Evolutionary conservation across 2,329 filamentous ascomycete species (phyloP).

Genomic region (Aspergillus puulaauensis): DNA sequence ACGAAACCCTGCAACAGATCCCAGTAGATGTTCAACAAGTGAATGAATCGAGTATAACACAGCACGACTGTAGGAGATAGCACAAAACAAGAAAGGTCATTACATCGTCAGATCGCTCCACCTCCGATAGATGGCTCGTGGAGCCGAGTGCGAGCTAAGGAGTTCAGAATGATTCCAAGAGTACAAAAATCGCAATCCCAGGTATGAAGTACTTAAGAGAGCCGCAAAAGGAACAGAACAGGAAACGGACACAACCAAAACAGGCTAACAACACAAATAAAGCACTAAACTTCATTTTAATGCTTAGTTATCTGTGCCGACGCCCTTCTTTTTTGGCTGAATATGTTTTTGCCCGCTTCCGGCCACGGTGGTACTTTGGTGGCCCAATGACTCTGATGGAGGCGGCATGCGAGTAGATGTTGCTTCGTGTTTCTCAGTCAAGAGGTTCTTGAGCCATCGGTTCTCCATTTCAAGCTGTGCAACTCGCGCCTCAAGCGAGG

Average conservation of each 20-base stretch:
- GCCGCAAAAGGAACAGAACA: slow-evolving; percentile 9
- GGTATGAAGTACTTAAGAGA: slow-evolving; percentile 6
- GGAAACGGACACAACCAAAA: slow-evolving; percentile 3
- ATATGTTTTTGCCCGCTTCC: slow-evolving; percentile 37
- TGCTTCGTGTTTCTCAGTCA: slow-evolving; percentile 73
- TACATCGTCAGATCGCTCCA: slow-evolving; percentile 30
- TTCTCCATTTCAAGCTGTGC: slow-evolving; percentile 79
- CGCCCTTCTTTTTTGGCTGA: slow-evolving; percentile 41
- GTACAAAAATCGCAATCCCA: neutral
- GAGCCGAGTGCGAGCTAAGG: neutral
- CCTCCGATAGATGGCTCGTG: slow-evolving; percentile 7
- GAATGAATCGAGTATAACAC: neutral
- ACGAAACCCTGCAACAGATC: slow-evolving; percentile 3
- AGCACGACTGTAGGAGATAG: neutral
- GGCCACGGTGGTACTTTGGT: slow-evolving; percentile 18
- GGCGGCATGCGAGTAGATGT: slow-evolving; percentile 22
- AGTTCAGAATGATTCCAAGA: slow-evolving; percentile 6
- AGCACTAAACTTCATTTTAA: slow-evolving; percentile 10
- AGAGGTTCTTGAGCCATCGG: slow-evolving; percentile 76
- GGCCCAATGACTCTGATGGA: slow-evolving; percentile 23
- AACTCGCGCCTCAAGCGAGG: slow-evolving; percentile 69
- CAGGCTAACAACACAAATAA: neutral
- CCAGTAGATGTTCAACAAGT: slow-evolving; percentile 3
- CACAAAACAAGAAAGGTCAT: slow-evolving; percentile 27
- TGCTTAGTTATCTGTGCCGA: slow-evolving; percentile 32